A percentile compares a stretch with the other conserved stretches of the same genome.
Conservation (phyloP, 306 rosid genomes). For the Pueraria montana region DNA sequence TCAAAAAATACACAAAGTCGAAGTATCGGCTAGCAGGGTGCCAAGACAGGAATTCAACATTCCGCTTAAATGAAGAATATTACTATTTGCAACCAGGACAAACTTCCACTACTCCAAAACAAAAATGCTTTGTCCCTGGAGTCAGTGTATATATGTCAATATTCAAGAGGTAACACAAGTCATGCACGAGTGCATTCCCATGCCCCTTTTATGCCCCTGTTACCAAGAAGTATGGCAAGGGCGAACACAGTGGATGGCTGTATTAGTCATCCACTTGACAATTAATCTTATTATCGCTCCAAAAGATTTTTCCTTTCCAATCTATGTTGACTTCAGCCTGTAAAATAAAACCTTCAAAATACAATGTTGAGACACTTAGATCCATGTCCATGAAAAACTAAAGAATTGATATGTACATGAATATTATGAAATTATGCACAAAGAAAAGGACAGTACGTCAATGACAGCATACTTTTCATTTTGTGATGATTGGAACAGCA, state of each 20-base stretch:
- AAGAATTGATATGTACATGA: constrained; percentile 8
- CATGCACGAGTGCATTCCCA: constrained; percentile 24
- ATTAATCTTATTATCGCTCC: constrained; percentile 13
- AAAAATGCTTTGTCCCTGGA: not conserved
- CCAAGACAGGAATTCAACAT: constrained; percentile 22
- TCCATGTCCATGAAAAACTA: constrained; percentile 3
- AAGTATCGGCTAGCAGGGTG: constrained; percentile 16
- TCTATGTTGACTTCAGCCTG: not conserved
- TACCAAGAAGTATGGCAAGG: constrained; percentile 27
- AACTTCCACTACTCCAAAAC: constrained; percentile 22
- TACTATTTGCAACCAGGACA: constrained; percentile 29
- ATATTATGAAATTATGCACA: not conserved
- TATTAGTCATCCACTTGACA: constrained; percentile 22
- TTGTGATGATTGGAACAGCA: constrained; percentile 35
- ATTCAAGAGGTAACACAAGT: constrained; percentile 13
- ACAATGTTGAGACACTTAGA: constrained; percentile 3
- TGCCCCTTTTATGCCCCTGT: constrained; percentile 10
- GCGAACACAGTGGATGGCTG: constrained; percentile 14
- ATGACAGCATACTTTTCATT: constrained; percentile 26
- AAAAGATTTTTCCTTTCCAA: constrained; percentile 5
- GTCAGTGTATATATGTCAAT: constrained; percentile 16
- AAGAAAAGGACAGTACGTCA: constrained; percentile 29
- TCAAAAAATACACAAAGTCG: constrained; percentile 42
- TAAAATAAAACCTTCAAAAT: constrained; percentile 22
- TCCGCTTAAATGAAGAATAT: constrained; percentile 11